Conservation (phyloP, 2,329 filamentous ascomycete genomes). For the Emmonsiellopsis sp. region DNA sequence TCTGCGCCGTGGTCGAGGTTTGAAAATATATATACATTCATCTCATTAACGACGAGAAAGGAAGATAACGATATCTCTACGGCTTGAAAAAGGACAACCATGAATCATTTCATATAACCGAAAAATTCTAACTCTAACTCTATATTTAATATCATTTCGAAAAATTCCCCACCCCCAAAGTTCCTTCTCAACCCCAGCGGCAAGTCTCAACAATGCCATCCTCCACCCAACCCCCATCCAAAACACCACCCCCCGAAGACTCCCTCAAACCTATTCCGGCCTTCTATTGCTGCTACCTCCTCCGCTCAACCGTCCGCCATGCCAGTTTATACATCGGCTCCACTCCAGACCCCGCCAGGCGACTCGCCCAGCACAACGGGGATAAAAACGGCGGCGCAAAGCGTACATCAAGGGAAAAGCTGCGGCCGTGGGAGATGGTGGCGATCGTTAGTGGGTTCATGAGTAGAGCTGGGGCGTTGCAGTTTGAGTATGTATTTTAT, state of each 20-base stretch:
- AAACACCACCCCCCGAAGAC: neutral
- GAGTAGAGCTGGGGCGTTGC: conserved; percentile 73
- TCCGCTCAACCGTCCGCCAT: conserved; percentile 69
- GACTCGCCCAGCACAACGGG: conserved; percentile 89
- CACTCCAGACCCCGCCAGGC: conserved; percentile 76
- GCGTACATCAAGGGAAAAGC: conserved; percentile 55
- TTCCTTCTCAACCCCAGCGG: neutral
- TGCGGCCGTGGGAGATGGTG: conserved; percentile 88
- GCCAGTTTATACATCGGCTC: conserved; percentile 75
- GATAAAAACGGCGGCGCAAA: conserved; percentile 68
- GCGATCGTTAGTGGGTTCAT: conserved; percentile 81
- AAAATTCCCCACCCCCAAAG: neutral
- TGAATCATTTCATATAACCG: no score
- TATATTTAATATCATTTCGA: no score
- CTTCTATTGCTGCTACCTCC: conserved; percentile 86
- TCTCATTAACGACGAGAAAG: no score
- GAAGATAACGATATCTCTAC: no score
- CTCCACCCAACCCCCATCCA: neutral
- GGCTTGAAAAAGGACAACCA: no score
- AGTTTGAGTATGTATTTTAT: conserved; percentile 66
- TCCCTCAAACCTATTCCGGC: conserved; percentile 57
- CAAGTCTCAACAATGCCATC: neutral
- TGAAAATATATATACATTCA: no score
- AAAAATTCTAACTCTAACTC: no score
- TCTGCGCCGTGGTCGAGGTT: no score